A percentile compares a stretch with the other conserved stretches of the same genome.
These are phyloP conservation scores for Sergeia podlipaevii DNA, from an alignment of 208 protist genomes.

Conservation along the genomic window DNA sequence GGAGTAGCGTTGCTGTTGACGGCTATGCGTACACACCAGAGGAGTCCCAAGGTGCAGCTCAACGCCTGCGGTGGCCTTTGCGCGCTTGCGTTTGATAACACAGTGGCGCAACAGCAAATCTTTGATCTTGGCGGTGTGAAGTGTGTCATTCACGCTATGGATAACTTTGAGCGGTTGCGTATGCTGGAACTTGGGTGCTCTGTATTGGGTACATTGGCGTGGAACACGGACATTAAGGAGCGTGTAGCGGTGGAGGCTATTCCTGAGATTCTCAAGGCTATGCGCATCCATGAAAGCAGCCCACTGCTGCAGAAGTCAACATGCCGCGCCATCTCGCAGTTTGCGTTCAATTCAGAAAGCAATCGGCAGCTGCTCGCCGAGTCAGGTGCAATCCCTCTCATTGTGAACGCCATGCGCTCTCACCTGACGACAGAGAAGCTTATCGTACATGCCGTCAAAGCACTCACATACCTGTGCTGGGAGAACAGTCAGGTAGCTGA, in stretches of 20 bases:
- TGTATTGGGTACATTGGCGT: slow-evolving; percentile 86
- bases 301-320: slow-evolving; percentile 90
- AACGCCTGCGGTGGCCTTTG: slow-evolving; percentile 89
- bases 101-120: slow-evolving; percentile 85
- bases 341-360: slow-evolving; percentile 90
- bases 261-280: slow-evolving; percentile 81
- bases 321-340: slow-evolving; percentile 89
- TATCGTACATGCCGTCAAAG: slow-evolving; percentile 88
- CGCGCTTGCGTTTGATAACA: slow-evolving; percentile 91
- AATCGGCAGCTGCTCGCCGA: slow-evolving; percentile 84
- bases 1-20: slow-evolving; percentile 72
- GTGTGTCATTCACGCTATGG: slow-evolving; percentile 87
- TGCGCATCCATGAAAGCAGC: slow-evolving; percentile 74
- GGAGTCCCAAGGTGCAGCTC: slow-evolving; percentile 85
- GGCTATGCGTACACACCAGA: slow-evolving; percentile 72
- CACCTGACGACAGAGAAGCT: slow-evolving; percentile 87
- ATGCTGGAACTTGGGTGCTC: slow-evolving; percentile 92
- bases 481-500: slow-evolving; percentile 84
- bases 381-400: slow-evolving; percentile 82
- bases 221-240: slow-evolving; percentile 91
- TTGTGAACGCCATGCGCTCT: slow-evolving; percentile 79
- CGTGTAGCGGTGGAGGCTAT: slow-evolving; percentile 78
- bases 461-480: slow-evolving; percentile 92
- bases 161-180: slow-evolving; percentile 80
- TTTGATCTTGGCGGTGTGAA: slow-evolving; percentile 84